Conservation (phyloP, 2,329 filamentous ascomycete species). For the Sporothrix protearum region DNA sequence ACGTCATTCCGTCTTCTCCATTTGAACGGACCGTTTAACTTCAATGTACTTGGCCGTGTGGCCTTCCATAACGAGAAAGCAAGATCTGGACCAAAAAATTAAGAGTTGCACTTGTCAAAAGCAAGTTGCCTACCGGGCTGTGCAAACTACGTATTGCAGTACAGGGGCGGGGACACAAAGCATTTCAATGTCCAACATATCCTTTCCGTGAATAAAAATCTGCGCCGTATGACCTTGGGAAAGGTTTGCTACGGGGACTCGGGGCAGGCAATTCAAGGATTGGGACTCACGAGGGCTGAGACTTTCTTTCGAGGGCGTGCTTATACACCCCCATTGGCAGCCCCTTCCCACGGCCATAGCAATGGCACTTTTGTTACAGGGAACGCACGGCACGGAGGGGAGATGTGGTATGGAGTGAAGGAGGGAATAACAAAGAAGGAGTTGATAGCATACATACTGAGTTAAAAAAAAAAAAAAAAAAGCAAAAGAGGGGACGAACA, state of each 20-base stretch:
- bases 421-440: neutral
- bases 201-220: neutral
- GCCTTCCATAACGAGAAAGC: neutral
- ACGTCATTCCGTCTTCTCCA: neutral
- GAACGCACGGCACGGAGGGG: constrained; percentile 16
- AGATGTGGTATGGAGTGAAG: neutral
- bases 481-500: neutral
- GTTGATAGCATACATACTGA: neutral
- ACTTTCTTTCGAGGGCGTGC: neutral
- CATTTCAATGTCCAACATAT: neutral
- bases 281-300: neutral
- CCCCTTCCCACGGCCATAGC: neutral
- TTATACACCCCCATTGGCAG: neutral
- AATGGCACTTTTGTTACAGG: constrained; percentile 7
- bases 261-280: neutral
- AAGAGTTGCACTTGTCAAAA: neutral
- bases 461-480: too few species aligned
- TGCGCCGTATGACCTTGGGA: neutral
- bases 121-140: neutral
- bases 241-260: neutral
- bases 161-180: neutral
- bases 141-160: neutral
- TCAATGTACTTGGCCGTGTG: neutral
- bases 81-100: neutral
- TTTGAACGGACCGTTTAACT: neutral